A percentile compares a stretch with the other conserved stretches of the same genome.
phyloP scores from a whole-genome alignment of 176 grass and related monocot species.

The Olyra latifolia region DNA sequence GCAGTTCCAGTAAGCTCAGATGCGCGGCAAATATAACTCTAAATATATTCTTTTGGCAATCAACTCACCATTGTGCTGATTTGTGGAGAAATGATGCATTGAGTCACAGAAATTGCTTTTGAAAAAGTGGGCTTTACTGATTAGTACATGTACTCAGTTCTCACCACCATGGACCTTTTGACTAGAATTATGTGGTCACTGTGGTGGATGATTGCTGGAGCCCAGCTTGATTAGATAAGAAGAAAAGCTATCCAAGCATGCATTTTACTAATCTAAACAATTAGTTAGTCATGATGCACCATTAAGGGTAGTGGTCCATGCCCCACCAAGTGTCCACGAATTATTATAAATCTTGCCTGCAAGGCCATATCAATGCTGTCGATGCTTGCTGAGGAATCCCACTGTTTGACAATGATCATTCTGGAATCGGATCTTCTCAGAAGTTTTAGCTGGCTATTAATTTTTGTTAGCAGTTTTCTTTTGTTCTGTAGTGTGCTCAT shows the following conservation, averaged over 20 bases:
- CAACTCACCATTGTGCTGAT: background rate
- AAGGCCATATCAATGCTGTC: background rate
- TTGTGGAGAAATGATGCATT: too few relatives aligned
- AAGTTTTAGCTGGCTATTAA: background rate
- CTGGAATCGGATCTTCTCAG: too few relatives aligned
- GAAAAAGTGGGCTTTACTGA: background rate
- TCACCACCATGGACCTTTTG: background rate
- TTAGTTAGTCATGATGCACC: background rate
- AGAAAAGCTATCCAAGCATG: background rate
- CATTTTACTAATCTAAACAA: background rate
- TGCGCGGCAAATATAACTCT: background rate
- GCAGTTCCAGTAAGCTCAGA: background rate
- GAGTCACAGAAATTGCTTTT: background rate
- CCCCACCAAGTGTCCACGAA: background rate
- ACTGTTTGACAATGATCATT: background rate
- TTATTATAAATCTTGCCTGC: too few relatives aligned
- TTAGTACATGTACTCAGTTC: background rate
- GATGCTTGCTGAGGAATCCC: background rate
- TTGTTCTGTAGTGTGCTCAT: background rate
- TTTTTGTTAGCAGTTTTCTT: background rate
- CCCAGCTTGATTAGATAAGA: background rate
- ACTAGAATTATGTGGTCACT: background rate
- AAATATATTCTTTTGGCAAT: too few relatives aligned
- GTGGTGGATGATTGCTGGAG: background rate
- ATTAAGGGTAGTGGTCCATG: background rate